Base-by-base conservation (phyloP, 768 basidiomycete species). In the Phylloporus sp. region DNA sequence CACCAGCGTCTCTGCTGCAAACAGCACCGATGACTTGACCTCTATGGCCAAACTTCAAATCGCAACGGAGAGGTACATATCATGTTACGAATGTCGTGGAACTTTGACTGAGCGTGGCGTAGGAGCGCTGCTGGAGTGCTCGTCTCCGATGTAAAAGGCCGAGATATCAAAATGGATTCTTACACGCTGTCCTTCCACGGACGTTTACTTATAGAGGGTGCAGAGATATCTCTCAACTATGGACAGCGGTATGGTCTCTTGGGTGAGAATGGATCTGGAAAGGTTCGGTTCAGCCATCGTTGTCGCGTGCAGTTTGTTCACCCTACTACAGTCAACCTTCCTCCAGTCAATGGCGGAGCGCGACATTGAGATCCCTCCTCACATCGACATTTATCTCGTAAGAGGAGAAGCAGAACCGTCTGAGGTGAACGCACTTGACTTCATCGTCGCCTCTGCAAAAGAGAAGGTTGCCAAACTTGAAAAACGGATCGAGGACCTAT, bases 161-260 rank as follows among this genome's bases (percentile, higher is more conserved):
- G 97, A 49, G 97, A 99, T 76, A 88, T 99, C 80, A 97, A 97
- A 75, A 95, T 98, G 62, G 93, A 97, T 64, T 79, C 85, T 22
- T 99, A 84, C 70, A 97, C 95, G 0, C 81, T 99, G 31, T 97
- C 94, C 3, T 99, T 98, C 81, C 97, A 99, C 63, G 97, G 97
- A 22, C 81, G 97, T 43, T 76, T 95, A 26, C 78, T 90, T 54
- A 77, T 90, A 50, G 84, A 85, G 52, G 65, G 65, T 41, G 77
- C 78, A 5, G 82, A 86, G 69, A 79, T 92, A 45, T 72, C 87
- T 4, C 83, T 92, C 55, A 92, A 92, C 67, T 92, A 94, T 59
- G 92, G 92, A 1, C 90, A 95, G 65, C 76, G 91, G 58, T 99
- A 99, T 64, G 97, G 97, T 70, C 77, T 99, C 28, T 76, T 99